phyloP scores from a whole-genome alignment of 78 protist genomes.

The Paulinella micropora region DNA sequence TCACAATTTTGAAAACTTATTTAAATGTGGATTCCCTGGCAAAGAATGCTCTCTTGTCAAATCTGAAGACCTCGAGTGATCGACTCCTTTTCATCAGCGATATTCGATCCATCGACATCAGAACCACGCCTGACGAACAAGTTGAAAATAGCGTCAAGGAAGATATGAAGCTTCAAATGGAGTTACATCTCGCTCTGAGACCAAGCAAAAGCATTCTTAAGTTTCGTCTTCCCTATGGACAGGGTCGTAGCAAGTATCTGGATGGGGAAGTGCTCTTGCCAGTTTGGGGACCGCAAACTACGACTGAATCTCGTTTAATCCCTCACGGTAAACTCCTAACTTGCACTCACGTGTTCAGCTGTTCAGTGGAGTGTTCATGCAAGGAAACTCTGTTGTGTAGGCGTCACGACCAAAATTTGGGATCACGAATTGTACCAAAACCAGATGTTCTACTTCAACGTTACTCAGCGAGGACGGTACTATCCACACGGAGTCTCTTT shows the following conservation, averaged over 20 bases:
- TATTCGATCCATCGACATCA: not conserved
- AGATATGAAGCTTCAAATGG: slow-evolving; percentile 27
- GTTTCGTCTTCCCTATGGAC: slow-evolving; percentile 32
- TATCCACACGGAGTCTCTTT: not conserved
- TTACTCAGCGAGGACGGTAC: slow-evolving; percentile 2
- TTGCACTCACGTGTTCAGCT: not conserved
- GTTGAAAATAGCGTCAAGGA: not conserved
- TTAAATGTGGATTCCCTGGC: slow-evolving; percentile 3
- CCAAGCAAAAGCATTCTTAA: slow-evolving; percentile 24
- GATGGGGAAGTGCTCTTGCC: slow-evolving; percentile 36
- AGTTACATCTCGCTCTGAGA: not conserved
- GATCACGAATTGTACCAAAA: slow-evolving; percentile 25
- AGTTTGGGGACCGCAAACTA: slow-evolving; percentile 43
- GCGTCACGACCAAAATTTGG: no score
- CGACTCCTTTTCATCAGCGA: slow-evolving; percentile 1
- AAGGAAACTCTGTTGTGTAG: no score
- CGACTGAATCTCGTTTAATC: slow-evolving; percentile 49
- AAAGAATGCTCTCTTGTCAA: not conserved
- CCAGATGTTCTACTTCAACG: slow-evolving; percentile 38
- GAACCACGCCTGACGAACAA: not conserved
- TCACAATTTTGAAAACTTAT: not conserved
- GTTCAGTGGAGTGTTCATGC: not conserved
- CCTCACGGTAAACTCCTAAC: not conserved
- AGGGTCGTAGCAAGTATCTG: slow-evolving; percentile 20
- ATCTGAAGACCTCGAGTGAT: not conserved